Conservation (phyloP, 495 filamentous ascomycete species). For the Podospora sp. region DNA sequence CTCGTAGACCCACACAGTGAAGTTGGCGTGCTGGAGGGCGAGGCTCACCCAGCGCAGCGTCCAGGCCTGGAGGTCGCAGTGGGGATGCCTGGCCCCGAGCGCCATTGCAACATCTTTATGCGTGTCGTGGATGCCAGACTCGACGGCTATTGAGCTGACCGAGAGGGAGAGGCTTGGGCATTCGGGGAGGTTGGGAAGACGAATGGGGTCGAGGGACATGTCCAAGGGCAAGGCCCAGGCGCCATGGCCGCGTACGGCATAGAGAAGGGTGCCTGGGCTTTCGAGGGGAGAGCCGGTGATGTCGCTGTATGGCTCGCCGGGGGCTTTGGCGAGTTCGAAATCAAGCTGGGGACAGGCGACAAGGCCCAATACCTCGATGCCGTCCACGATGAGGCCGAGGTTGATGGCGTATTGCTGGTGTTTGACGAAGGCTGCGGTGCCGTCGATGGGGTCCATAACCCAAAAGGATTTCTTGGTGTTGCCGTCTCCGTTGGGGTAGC, state of each 20-base stretch:
- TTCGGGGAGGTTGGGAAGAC: not conserved
- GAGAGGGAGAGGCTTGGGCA: constrained; percentile 37
- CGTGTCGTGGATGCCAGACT: constrained; percentile 48
- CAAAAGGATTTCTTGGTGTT: constrained; percentile 47
- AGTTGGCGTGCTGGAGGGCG: constrained; percentile 61
- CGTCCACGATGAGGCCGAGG: constrained; percentile 43
- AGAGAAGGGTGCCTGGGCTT: constrained; percentile 49
- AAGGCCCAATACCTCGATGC: constrained; percentile 42
- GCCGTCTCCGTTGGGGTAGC: constrained; percentile 26
- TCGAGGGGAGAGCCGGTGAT: constrained; percentile 49
- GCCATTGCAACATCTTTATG: constrained; percentile 49
- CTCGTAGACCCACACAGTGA: constrained; percentile 64
- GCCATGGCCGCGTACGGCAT: not conserved
- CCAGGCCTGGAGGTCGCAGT: constrained; percentile 62
- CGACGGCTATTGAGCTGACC: constrained; percentile 37
- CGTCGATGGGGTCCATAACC: constrained; percentile 75
- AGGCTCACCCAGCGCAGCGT: constrained; percentile 67
- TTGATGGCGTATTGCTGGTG: constrained; percentile 64
- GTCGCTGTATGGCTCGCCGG: constrained; percentile 29
- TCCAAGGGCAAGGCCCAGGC: too few relatives aligned
- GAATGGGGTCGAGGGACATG: constrained; percentile 23
- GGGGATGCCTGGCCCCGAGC: constrained; percentile 52
- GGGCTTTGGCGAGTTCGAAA: constrained; percentile 28
- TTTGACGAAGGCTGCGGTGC: constrained; percentile 65
- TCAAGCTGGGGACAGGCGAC: constrained; percentile 63